Percentiles rank a stretch among this genome's conserved stretches.
These are phyloP conservation scores for Lentinula sp. DNA, from an alignment of 768 basidiomycete genomes.

Conservation along the genomic window DNA sequence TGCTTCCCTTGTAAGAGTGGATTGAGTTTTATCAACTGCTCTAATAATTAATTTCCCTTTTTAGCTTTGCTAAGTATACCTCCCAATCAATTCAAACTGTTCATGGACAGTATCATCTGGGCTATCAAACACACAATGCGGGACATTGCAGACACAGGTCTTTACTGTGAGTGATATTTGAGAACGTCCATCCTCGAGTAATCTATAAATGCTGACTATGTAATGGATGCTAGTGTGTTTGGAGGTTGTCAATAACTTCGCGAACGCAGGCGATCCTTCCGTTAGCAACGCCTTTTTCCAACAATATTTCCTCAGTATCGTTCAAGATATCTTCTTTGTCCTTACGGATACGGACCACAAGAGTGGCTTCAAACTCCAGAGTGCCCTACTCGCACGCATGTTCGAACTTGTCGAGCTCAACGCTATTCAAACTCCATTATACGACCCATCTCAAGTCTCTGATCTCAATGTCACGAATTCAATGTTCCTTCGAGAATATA, in stretches of 20 bases:
- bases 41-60: not conserved
- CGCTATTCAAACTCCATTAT: constrained; percentile 76
- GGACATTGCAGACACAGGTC: constrained; percentile 90
- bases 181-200: not conserved
- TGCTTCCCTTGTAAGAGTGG: constrained; percentile 84
- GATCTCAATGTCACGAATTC: constrained; percentile 74
- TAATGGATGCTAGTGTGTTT: constrained; percentile 62
- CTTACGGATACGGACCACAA: constrained; percentile 98
- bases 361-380: constrained; percentile 96
- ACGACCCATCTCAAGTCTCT: constrained; percentile 66
- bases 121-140: constrained; percentile 99
- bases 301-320: constrained; percentile 87
- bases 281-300: constrained; percentile 94
- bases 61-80: constrained; percentile 80
- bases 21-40: constrained; percentile 6
- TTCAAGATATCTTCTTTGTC: constrained; percentile 96
- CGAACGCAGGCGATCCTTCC: constrained; percentile 59
- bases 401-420: constrained; percentile 88
- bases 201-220: constrained; percentile 5
- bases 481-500: constrained; percentile 78
- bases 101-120: constrained; percentile 98
- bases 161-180: constrained; percentile 50
- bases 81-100: constrained; percentile 91
- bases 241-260: constrained; percentile 95
- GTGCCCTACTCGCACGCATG: constrained; percentile 84